phyloP scores from a whole-genome alignment of 2,329 filamentous ascomycete species.

The Xylariaceae sp. region DNA sequence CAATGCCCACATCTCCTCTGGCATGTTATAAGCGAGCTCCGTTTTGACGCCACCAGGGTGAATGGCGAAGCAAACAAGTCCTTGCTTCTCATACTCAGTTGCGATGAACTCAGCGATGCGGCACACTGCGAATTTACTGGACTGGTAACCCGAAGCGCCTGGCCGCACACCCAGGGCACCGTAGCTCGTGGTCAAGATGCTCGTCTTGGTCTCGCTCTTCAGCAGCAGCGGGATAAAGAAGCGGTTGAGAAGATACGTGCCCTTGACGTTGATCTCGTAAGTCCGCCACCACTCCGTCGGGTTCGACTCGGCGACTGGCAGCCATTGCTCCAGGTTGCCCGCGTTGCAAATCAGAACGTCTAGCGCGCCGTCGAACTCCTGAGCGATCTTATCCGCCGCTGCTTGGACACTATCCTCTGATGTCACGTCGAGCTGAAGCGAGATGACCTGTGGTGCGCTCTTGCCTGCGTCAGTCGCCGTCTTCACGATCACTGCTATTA shows the following conservation, averaged over 20 bases:
- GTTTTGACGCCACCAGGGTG: conserved; percentile 56
- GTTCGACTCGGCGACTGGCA: conserved; percentile 34
- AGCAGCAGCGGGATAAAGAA: conserved; percentile 40
- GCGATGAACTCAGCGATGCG: conserved; percentile 53
- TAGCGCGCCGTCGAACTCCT: conserved; percentile 38
- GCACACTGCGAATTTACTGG: conserved; percentile 52
- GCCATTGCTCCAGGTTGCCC: conserved; percentile 46
- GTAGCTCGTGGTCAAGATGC: conserved; percentile 50
- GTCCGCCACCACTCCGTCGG: conserved; percentile 38
- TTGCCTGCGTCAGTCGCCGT: conserved; percentile 41
- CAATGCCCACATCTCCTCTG: conserved; percentile 34
- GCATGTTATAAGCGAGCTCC: conserved; percentile 48
- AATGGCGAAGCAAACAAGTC: conserved; percentile 49
- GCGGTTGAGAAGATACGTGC: conserved; percentile 36
- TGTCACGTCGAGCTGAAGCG: conserved; percentile 45
- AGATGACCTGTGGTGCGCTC: conserved; percentile 39
- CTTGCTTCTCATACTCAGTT: conserved; percentile 51
- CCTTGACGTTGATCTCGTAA: conserved; percentile 41
- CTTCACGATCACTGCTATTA: conserved; percentile 47
- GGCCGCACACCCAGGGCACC: conserved; percentile 45
- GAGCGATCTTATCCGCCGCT: conserved; percentile 39
- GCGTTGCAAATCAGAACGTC: conserved; percentile 52
- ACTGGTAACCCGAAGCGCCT: conserved; percentile 53
- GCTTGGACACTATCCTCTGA: conserved; percentile 44
- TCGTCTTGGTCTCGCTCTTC: conserved; percentile 45